Conservation (phyloP, 2,329 filamentous ascomycete species). For the Thelonectria olida region DNA sequence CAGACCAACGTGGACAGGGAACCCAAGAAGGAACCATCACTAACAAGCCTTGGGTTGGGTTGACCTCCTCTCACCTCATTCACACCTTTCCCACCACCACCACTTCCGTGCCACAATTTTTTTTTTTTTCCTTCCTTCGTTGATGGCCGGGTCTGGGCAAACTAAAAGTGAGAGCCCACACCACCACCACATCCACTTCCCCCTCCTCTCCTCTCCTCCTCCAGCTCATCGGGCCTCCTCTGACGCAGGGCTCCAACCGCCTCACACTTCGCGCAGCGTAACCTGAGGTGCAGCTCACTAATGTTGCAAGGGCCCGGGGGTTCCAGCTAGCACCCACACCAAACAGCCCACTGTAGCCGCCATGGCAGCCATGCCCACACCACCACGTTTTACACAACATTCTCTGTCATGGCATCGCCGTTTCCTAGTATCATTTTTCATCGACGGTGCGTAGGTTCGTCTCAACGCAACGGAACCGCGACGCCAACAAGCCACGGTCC, state of each 20-base stretch:
- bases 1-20: conserved; percentile 8
- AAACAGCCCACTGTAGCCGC: conserved; percentile 20
- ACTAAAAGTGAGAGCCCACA: conserved; percentile 15
- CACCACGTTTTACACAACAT: conserved; percentile 19
- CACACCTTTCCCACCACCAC: conserved; percentile 4
- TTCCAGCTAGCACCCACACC: background rate
- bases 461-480: background rate
- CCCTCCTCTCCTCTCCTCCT: background rate
- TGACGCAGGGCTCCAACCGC: background rate
- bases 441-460: background rate
- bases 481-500: no score
- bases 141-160: background rate
- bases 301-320: background rate
- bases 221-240: background rate
- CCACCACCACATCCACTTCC: background rate
- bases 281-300: background rate
- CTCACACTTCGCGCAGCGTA: background rate
- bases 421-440: background rate
- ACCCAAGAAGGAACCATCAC: background rate
- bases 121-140: background rate
- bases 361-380: conserved; percentile 7
- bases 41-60: background rate
- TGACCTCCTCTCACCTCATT: conserved; percentile 4
- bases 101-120: background rate
- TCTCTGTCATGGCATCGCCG: background rate